Evolutionary conservation across 257 asterid genomes (phyloP), one percentile per base, ranked within the genome.

Genomic region (Penstemon newberryi): DNA sequence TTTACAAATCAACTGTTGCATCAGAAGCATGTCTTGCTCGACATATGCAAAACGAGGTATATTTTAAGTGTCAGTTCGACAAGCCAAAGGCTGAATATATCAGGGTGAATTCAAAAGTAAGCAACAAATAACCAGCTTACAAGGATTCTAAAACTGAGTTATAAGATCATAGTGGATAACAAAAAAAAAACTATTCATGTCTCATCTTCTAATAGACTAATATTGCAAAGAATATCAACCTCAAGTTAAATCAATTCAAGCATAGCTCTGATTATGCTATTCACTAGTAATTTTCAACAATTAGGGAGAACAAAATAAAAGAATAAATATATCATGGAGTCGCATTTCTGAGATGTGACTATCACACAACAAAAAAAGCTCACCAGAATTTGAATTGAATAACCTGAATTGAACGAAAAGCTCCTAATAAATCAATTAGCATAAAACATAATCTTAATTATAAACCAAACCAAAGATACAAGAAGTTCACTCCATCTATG

Each of bases 401-500:
- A 63, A 58, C 65, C 72, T 19, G 15, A 54, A 50, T 45, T 64
- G 36, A 18, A 4, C 6, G 40, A 50, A 63, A 33, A 8, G 50
- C 9, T 67, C 66, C 58, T n/a, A 36, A 39, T 12, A 72, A 19
- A 58, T 10, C 33, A 46, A 11, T 12, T 3, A 18, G 50, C 51
- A 12, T 19, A 46, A 55, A 33, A 39, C 5, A 55, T 56, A 57
- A 60, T 63, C 18, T 15, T 11, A 50, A 37, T n/a, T 2, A 36
- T 37, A n/a, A 45, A 49, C 47, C 37, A 47, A 56, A 46, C 51
- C 66, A 13, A 47, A 52, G 15, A 51, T 25, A 50, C 52, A 15
- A 42, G 19, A 45, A 49, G 9, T 65, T 61, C 69, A 47, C 37
- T 54, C 44, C 59, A 59, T 66, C 63, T 69, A 9, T 37, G 18